Evolutionary conservation across 1,284 basidiomycete genomes (phyloP).

Genomic region (Ceratobasidium papillatum): DNA sequence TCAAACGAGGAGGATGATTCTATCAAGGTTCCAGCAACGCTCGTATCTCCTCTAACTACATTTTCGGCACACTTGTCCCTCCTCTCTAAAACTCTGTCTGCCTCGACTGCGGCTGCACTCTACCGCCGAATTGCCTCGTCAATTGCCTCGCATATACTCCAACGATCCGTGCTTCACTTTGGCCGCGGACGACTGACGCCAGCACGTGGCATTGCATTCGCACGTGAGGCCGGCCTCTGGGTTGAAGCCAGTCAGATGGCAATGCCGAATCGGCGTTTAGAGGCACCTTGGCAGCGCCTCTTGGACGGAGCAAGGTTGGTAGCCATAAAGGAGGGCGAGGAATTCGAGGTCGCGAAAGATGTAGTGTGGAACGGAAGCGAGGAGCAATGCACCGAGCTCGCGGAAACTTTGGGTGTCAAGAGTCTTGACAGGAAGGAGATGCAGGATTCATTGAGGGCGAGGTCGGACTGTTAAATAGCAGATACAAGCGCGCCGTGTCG

Average conservation of each 20-base stretch:
- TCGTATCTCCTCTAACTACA: slow-evolving; percentile 75
- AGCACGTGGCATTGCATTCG: slow-evolving; percentile 64
- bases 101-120: slow-evolving; percentile 61
- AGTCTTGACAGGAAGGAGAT: slow-evolving; percentile 37
- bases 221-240: slow-evolving; percentile 79
- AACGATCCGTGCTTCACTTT: slow-evolving; percentile 81
- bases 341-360: slow-evolving; percentile 46
- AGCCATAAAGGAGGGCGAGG: slow-evolving; percentile 56
- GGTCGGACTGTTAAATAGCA: slow-evolving; percentile 37
- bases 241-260: slow-evolving; percentile 70
- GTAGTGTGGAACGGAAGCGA: slow-evolving; percentile 48
- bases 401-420: slow-evolving; percentile 46
- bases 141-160: slow-evolving; percentile 76
- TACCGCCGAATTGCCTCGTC: slow-evolving; percentile 76
- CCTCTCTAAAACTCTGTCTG: slow-evolving; percentile 68
- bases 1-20: slow-evolving; percentile 50
- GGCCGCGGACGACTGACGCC: slow-evolving; percentile 67
- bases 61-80: slow-evolving; percentile 76
- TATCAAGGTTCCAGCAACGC: slow-evolving; percentile 66
- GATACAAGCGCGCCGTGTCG: background rate
- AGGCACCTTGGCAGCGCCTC: slow-evolving; percentile 77
- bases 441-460: slow-evolving; percentile 39
- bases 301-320: slow-evolving; percentile 73
- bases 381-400: slow-evolving; percentile 44
- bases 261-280: slow-evolving; percentile 61